Percentiles rank a stretch among this genome's conserved stretches.
Evolutionary conservation across 768 basidiomycete species (phyloP).

Genomic region (Mycena albidolilacea): DNA sequence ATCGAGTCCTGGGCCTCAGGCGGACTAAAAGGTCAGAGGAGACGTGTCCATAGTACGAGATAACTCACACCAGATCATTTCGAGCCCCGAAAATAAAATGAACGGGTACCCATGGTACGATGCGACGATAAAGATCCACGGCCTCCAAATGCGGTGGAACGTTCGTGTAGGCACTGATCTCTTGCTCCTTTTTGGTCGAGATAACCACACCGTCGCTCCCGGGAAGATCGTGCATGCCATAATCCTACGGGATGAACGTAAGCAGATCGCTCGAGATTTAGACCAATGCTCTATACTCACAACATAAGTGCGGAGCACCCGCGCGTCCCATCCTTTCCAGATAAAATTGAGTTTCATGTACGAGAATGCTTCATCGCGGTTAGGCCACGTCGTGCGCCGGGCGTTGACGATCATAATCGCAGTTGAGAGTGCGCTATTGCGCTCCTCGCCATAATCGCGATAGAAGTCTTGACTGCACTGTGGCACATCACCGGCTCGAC

Average conservation of each 20-base stretch:
- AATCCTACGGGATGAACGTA: background rate
- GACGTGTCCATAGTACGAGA: background rate
- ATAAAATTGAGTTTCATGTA: background rate
- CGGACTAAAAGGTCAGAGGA: background rate
- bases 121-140: background rate
- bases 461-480: background rate
- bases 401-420: conserved; percentile 1
- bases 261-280: background rate
- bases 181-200: background rate
- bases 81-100: conserved; percentile 1
- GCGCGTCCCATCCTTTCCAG: background rate
- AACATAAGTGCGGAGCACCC: background rate
- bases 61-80: background rate
- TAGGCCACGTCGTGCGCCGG: background rate
- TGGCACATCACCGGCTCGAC: conserved; percentile 1
- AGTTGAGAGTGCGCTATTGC: background rate
- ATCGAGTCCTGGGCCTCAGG: background rate
- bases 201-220: background rate
- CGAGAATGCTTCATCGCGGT: background rate
- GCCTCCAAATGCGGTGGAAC: conserved; percentile 1
- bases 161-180: background rate
- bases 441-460: background rate
- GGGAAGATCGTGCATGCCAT: background rate
- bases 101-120: background rate
- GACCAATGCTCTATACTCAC: background rate